Evolutionary conservation across 768 basidiomycete species (phyloP).

Genomic region (Daedaleopsis sinensis): DNA sequence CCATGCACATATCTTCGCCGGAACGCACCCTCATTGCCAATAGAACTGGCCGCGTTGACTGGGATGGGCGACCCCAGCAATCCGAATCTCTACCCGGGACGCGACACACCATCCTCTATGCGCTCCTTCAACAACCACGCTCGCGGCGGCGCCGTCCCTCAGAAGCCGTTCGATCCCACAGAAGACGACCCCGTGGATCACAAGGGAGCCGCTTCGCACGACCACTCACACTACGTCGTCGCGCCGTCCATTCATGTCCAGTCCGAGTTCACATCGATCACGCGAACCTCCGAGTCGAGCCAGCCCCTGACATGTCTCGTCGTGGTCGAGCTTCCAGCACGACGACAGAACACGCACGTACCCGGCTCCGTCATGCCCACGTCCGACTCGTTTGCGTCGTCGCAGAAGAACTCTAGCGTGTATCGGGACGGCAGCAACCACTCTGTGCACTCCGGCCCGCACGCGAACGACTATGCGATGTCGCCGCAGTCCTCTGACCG

Average conservation of each 20-base stretch:
- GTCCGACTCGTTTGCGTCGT: slow-evolving; percentile 11
- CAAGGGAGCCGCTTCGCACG: slow-evolving; percentile 28
- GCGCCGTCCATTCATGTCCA: slow-evolving; percentile 93
- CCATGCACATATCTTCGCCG: neutral
- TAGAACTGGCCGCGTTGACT: slow-evolving; percentile 93
- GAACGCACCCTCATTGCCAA: neutral
- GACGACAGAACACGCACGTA: slow-evolving; percentile 46
- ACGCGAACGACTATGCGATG: slow-evolving; percentile 13
- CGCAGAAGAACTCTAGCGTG: slow-evolving; percentile 8
- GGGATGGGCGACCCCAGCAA: slow-evolving; percentile 75
- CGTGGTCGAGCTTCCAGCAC: slow-evolving; percentile 87
- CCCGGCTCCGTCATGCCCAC: slow-evolving; percentile 31
- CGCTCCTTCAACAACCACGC: slow-evolving; percentile 32
- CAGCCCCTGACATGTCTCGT: slow-evolving; percentile 95
- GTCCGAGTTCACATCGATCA: slow-evolving; percentile 85
- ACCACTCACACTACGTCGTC: slow-evolving; percentile 72
- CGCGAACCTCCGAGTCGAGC: slow-evolving; percentile 65
- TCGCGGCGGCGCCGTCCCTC: slow-evolving; percentile 22
- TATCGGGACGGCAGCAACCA: slow-evolving; percentile 19
- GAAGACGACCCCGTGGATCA: slow-evolving; percentile 74
- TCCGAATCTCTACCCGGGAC: slow-evolving; percentile 66
- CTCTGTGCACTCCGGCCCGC: slow-evolving; percentile 21
- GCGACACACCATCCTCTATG: slow-evolving; percentile 54
- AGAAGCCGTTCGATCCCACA: slow-evolving; percentile 63
- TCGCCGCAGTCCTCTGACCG: slow-evolving; percentile 17